Base-by-base conservation (phyloP, 129 eudicot genomes). In the Chrysanthemum seticuspe region DNA sequence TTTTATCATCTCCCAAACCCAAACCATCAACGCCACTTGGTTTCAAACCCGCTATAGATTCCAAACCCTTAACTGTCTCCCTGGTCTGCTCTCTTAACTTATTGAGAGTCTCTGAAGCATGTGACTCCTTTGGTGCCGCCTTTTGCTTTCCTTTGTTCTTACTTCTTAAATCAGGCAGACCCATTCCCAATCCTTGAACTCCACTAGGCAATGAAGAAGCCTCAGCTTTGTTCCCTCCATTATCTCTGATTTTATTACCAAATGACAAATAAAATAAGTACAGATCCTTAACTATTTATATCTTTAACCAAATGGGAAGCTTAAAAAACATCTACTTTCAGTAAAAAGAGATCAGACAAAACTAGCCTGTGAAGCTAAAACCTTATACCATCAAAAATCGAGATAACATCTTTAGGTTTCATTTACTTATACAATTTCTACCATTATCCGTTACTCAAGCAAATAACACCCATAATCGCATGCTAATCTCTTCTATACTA, bases 61-160 rank as follows among this genome's bases (percentile, higher is more conserved):
- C 99, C 81, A 95, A 81, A 13, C 89, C 92, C 82, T 86, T 90
- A 13, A 95, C 97, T 12, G 99, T 82, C 75, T 90, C 99, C 73
- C 88, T 84, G 7, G 99, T 95, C 67, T 95, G 97, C 87, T 95
- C 96, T 80, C 97, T 95, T 19, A 95, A 77, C 85, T 90, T 83
- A 74, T 90, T 91, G 47, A 95, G 94, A 73, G 99, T 90, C 84
- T 90, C 99, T 0, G 91, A 74, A 48, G 85, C 88, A 85, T 95
- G 89, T 3, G 98, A 83, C 18, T 88, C 89, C 64, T 86, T 85
- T 72, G 82, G 68, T 25, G 87, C 34, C 57, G 74, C 86, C 80
- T 83, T 85, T 74, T 90, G 88, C 66, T 90, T 90, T 53, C 96
- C 96, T 85, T 82, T 89, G 67, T 77, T 87, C 84, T 87, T 90